Evolutionary conservation across 176 grass and related monocot species (phyloP).

Genomic region (Avena atlantica): DNA sequence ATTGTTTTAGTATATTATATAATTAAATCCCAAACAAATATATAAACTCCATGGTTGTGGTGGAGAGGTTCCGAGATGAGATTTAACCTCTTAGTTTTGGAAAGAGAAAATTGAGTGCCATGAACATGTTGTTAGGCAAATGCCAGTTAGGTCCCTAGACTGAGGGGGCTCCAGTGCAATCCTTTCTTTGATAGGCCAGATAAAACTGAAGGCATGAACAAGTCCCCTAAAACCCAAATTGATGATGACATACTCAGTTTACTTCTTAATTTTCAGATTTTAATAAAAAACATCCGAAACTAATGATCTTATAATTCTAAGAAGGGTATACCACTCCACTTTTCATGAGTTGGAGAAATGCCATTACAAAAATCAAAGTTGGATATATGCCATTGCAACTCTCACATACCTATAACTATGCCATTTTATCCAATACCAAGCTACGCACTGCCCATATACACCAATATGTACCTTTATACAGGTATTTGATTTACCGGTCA

Average conservation of each 20-base stretch:
- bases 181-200: not conserved
- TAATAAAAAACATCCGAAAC: not conserved
- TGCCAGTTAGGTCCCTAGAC: not conserved
- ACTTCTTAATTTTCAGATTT: not conserved
- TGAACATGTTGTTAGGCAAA: not conserved
- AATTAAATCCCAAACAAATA: not conserved
- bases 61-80: slow-evolving; percentile 1
- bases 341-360: too few species aligned
- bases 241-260: not conserved
- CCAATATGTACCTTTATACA: too few species aligned
- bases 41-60: not conserved
- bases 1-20: slow-evolving; percentile 14
- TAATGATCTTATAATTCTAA: not conserved
- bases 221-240: not conserved
- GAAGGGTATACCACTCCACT: not conserved
- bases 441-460: too few species aligned
- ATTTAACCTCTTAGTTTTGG: not conserved
- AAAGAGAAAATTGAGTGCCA: not conserved
- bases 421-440: too few species aligned
- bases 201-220: not conserved
- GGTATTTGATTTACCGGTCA: too few species aligned
- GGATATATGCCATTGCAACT: too few species aligned
- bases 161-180: not conserved
- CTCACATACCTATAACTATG: too few species aligned
- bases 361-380: too few species aligned